These are phyloP conservation scores for Cyclotella cryptica DNA, from an alignment of 108 stramenopile genomes.

Conservation along the genomic window DNA sequence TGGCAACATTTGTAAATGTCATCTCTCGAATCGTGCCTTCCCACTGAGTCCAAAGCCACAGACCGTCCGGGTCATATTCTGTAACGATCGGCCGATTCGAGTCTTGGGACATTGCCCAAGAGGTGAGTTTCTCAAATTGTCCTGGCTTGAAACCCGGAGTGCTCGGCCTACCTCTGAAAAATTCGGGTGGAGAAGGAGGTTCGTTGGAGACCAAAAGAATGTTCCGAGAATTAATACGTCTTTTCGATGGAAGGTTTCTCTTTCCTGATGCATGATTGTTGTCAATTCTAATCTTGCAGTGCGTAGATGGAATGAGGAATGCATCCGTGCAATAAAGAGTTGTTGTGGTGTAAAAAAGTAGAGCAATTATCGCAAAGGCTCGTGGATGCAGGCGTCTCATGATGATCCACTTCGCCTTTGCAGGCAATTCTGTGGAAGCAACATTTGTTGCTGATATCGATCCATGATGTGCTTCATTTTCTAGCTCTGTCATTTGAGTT, in stretches of 20 bases:
- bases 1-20: constrained; percentile 18
- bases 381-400: no score
- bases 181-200: constrained; percentile 9
- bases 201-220: constrained; percentile 1
- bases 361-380: no score
- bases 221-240: background rate
- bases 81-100: constrained; percentile 20
- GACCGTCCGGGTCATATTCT: constrained; percentile 54
- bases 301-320: no score
- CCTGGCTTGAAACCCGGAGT: constrained; percentile 54
- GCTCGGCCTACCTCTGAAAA: constrained; percentile 43
- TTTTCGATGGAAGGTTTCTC: background rate
- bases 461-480: no score
- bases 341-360: no score
- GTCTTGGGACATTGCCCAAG: constrained; percentile 27
- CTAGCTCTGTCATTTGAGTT: no score
- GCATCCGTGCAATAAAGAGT: no score
- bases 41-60: constrained; percentile 68
- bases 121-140: constrained; percentile 41
- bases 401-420: no score
- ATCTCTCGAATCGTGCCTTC: constrained; percentile 58
- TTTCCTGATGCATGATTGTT: background rate
- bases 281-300: background rate
- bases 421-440: no score
- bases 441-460: no score